Base-by-base conservation (phyloP, 306 rosid species). In the Purshia tridentata region DNA sequence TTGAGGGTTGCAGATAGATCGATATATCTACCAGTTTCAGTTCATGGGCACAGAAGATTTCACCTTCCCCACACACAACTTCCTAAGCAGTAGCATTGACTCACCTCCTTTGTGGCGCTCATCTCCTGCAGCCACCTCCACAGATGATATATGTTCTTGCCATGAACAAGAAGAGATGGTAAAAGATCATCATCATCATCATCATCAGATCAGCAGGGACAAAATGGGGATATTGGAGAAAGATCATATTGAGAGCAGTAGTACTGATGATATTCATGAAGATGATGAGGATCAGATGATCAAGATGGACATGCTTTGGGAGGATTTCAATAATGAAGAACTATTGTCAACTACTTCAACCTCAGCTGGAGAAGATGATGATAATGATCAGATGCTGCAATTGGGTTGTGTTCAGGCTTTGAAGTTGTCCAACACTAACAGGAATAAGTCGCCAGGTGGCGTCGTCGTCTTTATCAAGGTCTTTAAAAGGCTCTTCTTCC, bases 271-370 rank as follows among this genome's bases (percentile, higher is more conserved):
- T 18, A 14, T 2, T 63, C 53, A 20, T 6, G 72, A 48, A 15
- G 13, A 48, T 40, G 42, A 49, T 15, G 22, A 60, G 20, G 42
- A 49, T 15, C 12, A 60, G 20, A 60, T 29, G 35, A 29, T 29
- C 35, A 55, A 50, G 14, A 67, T 67, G 72, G 72, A 67, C 72
- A 29, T 67, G 46, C 72, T 67, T 0, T 49, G 72, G 72, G 72
- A 67, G 45, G 59, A 67, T 50, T 49, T 49, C 72, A 67, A 67
- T 3, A 46, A 67, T 3, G 58, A 67, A 13, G 46, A 67, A 67
- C 1, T 67, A 16, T 49, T 19, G 59, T 49, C 72, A 29, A 49
- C 16, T 6, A 5, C 11, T 3, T 9, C 37, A 10, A 19, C 15
- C 4, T 48, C 59, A 2, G 72, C n/a, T n/a, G n/a, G 35, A 29